phyloP scores from a whole-genome alignment of 164 flowering plant species.

The Aristolochia californica region DNA sequence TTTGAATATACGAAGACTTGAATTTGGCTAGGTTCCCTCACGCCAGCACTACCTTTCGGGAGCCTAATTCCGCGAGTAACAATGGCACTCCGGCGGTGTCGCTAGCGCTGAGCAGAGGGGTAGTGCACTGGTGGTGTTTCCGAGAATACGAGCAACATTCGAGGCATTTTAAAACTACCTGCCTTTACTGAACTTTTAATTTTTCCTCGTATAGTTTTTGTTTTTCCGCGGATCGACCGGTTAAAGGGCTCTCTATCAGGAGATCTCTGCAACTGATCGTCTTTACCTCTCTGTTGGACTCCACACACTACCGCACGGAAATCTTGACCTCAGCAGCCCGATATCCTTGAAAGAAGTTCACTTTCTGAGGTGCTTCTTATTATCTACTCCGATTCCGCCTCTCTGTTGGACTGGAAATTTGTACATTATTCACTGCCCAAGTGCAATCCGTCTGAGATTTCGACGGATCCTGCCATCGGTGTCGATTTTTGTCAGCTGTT shows the following conservation, averaged over 20 bases:
- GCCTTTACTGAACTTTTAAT: neutral
- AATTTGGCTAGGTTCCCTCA: no score
- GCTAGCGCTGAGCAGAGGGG: no score
- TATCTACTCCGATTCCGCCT: neutral
- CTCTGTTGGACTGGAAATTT: neutral
- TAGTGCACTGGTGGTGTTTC: neutral
- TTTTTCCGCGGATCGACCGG: neutral
- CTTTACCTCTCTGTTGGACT: no score
- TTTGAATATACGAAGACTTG: no score
- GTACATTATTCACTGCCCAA: neutral
- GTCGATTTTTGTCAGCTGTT: neutral
- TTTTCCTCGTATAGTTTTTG: neutral
- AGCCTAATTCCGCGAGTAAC: no score
- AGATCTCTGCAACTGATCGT: neutral
- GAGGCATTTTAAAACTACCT: neutral
- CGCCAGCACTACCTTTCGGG: no score
- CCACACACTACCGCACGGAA: neutral
- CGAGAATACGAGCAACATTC: neutral
- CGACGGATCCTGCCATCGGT: conserved; percentile 1
- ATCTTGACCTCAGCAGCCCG: neutral
- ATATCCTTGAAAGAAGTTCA: neutral
- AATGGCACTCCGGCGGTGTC: no score
- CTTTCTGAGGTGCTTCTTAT: no score
- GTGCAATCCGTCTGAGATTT: neutral
- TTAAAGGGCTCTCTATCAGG: neutral